Conservation (phyloP, 2,329 filamentous ascomycete genomes). For the Sporothrix luriei region DNA sequence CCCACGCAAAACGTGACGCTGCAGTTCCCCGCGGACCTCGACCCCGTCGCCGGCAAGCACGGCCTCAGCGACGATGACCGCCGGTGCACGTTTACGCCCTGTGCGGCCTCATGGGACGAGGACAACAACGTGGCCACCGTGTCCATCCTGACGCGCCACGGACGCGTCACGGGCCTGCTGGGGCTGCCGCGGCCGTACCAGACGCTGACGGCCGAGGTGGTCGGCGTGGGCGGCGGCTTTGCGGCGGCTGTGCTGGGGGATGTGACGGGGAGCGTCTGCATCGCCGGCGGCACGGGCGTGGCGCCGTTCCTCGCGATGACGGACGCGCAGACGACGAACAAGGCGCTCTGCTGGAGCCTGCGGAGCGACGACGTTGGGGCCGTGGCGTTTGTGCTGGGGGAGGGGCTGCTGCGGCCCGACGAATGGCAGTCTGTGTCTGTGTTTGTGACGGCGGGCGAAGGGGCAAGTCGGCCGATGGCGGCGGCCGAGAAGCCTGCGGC, state of each 20-base stretch:
- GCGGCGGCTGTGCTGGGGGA: not conserved
- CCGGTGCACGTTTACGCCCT: constrained; percentile 35
- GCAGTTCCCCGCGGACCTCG: constrained; percentile 36
- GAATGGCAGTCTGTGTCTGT: constrained; percentile 30
- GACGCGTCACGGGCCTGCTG: constrained; percentile 36
- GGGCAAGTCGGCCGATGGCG: too few relatives aligned
- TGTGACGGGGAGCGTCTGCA: not conserved
- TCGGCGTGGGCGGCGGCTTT: constrained; percentile 35
- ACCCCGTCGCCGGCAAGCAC: constrained; percentile 34
- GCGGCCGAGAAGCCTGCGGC: constrained; percentile 29
- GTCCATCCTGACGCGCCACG: constrained; percentile 34
- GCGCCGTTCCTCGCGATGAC: constrained; percentile 19
- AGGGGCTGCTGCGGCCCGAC: constrained; percentile 15
- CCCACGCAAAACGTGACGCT: constrained; percentile 35
- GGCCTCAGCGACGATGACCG: constrained; percentile 33
- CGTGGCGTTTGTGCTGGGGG: constrained; percentile 33
- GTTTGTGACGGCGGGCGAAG: constrained; percentile 36
- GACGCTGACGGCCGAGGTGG: constrained; percentile 31
- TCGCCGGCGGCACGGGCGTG: constrained; percentile 23
- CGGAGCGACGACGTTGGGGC: constrained; percentile 35
- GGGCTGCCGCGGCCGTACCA: constrained; percentile 35
- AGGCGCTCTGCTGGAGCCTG: constrained; percentile 26
- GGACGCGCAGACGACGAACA: not conserved
- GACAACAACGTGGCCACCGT: not conserved
- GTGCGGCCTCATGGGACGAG: not conserved